Evolutionary conservation across 1,284 basidiomycete species (phyloP).

Genomic region (Schizopora paradoxa): DNA sequence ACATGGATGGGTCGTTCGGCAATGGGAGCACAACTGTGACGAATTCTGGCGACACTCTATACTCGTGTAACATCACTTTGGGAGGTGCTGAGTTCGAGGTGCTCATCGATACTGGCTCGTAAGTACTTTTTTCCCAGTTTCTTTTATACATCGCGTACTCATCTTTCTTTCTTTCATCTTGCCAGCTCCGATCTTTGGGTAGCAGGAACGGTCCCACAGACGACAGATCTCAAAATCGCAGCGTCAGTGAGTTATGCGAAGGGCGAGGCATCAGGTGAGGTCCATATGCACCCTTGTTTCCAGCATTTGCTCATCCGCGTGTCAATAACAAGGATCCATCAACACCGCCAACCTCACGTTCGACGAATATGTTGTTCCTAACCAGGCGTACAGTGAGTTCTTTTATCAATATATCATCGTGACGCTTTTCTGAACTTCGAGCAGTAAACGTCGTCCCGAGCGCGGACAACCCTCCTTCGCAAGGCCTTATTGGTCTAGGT

Average conservation of each 20-base stretch:
- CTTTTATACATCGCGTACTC: slow-evolving; percentile 1
- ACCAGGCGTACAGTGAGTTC: slow-evolving; percentile 60
- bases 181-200: slow-evolving; percentile 58
- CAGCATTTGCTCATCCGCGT: slow-evolving; percentile 9
- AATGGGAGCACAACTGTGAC: slow-evolving; percentile 25
- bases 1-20: slow-evolving; percentile 14
- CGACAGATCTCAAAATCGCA: slow-evolving; percentile 38
- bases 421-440: slow-evolving; percentile 16
- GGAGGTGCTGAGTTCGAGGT: slow-evolving; percentile 43
- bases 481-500: slow-evolving; percentile 48
- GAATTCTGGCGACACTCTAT: slow-evolving; percentile 43
- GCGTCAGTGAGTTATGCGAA: slow-evolving; percentile 46
- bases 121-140: slow-evolving; percentile 9
- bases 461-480: slow-evolving; percentile 22
- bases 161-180: background rate
- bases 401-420: background rate
- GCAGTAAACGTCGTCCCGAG: slow-evolving; percentile 35
- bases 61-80: slow-evolving; percentile 48
- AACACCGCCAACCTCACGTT: slow-evolving; percentile 49
- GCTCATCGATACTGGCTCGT: slow-evolving; percentile 69
- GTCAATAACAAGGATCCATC: slow-evolving; percentile 40
- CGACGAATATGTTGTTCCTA: slow-evolving; percentile 44
- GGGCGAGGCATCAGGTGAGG: slow-evolving; percentile 41
- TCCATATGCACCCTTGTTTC: background rate
- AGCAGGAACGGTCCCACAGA: slow-evolving; percentile 39